Base-by-base conservation (phyloP, 805 yeast species). In the Wickerhamomyces rabaulensis region DNA sequence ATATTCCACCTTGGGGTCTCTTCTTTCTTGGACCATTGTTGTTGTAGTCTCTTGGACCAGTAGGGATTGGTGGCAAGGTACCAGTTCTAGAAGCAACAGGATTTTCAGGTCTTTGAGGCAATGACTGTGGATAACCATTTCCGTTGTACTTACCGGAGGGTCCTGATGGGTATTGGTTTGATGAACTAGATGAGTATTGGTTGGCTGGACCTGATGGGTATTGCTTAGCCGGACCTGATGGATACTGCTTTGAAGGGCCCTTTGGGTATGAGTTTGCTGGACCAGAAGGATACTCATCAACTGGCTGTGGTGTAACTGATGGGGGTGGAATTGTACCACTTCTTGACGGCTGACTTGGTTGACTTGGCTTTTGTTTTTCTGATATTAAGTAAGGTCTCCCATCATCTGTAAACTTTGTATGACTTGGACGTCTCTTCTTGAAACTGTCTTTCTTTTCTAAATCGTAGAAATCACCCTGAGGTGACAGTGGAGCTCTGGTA, bases 21-120 rank as follows among this genome's bases (percentile, higher is more conserved):
- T 40, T 46, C 20, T 45, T 47, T 33, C 42, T 42, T 8, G 35
- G 23, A 21, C 13, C 42, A 42, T 19, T n/a, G 36, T 15, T 31
- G 10, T 17, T 29, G 40, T 37, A 10, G 17, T 12, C 26, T 36
- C 21, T 26, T 25, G n/a, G 27, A 19, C 35, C 37, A 13, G 9
- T 3, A 13, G 29, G 19, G 4, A 40, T 43, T 23, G 53, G 53
- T 16, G 56, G 56, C 6, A 46, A 39, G 4, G 46, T 47, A 10
- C 59, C 59, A 16, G 51, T 47, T 46, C 53, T 52, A 7, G 53
- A 40, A 13, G 48, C 50, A 3, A 42, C 37, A 17, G 47, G 50
- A 21, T 16, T 26, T 31, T 9, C 21, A 22, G 21, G 39, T 19
- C 39, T 19, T 20, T 13, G 39, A 36, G 23, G 22, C 16, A 36